Percentiles rank a stretch among this genome's conserved stretches.
phyloP scores from a whole-genome alignment of 2,329 filamentous ascomycete genomes.

The Hypoxylon sp. region DNA sequence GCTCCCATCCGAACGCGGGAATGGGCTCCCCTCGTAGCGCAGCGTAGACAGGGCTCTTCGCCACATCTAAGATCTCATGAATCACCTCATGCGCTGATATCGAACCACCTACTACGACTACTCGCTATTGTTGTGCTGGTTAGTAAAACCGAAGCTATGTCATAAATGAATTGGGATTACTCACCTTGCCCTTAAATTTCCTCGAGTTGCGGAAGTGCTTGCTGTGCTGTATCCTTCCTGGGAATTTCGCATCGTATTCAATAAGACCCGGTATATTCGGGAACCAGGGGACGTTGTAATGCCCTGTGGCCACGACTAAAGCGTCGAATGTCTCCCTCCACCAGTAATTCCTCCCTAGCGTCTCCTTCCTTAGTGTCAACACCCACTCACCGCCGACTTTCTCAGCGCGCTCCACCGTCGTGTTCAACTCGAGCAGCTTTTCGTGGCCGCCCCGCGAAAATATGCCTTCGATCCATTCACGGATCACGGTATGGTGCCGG shows the following conservation, averaged over 20 bases:
- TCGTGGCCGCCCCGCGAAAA: slow-evolving; percentile 52
- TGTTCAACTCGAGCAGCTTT: slow-evolving; percentile 63
- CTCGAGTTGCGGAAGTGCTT: slow-evolving; percentile 73
- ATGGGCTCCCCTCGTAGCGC: slow-evolving; percentile 64
- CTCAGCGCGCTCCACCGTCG: slow-evolving; percentile 69
- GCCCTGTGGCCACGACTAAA: slow-evolving; percentile 74
- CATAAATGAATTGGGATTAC: background rate
- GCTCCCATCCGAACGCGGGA: slow-evolving; percentile 68
- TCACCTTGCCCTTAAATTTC: slow-evolving; percentile 54
- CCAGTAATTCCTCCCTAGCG: slow-evolving; percentile 58
- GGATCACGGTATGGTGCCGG: slow-evolving; percentile 68
- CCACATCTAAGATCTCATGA: slow-evolving; percentile 64
- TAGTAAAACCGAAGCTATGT: slow-evolving; percentile 2
- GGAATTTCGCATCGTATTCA: slow-evolving; percentile 68
- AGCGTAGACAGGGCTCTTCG: slow-evolving; percentile 64
- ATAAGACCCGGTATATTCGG: slow-evolving; percentile 71
- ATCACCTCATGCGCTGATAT: slow-evolving; percentile 72
- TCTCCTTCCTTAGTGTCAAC: slow-evolving; percentile 64
- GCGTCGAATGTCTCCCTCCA: slow-evolving; percentile 69
- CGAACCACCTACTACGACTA: slow-evolving; percentile 71
- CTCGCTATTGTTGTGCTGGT: slow-evolving; percentile 55
- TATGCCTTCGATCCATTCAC: slow-evolving; percentile 65
- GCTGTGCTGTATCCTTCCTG: slow-evolving; percentile 71
- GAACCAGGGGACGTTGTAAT: slow-evolving; percentile 74
- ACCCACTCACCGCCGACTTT: slow-evolving; percentile 64